phyloP scores from a whole-genome alignment of 768 basidiomycete genomes.

The Tricholoma flavovirens region DNA sequence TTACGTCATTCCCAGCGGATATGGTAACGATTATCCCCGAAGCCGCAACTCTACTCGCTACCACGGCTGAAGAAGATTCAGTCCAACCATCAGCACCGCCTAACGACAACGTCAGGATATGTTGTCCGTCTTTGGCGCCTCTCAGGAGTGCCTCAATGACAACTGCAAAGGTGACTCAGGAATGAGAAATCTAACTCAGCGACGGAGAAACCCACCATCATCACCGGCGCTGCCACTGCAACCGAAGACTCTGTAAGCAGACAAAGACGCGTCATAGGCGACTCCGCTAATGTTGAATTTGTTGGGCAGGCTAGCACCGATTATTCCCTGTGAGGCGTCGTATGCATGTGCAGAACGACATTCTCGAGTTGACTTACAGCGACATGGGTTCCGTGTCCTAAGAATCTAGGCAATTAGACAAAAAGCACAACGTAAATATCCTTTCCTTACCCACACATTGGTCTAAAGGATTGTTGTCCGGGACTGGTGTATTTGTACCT shows the following conservation, averaged over 20 bases:
- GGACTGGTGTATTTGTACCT: slow-evolving; percentile 43
- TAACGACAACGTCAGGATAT: slow-evolving; percentile 64
- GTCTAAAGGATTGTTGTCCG: slow-evolving; percentile 49
- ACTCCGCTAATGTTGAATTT: slow-evolving; percentile 65
- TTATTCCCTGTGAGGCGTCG: slow-evolving; percentile 38
- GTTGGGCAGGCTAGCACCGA: slow-evolving; percentile 57
- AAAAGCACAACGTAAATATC: not conserved
- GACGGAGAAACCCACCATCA: slow-evolving; percentile 35
- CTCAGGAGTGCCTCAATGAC: slow-evolving; percentile 43
- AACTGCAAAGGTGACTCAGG: not conserved
- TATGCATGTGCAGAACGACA: slow-evolving; percentile 16
- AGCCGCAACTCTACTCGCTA: slow-evolving; percentile 52
- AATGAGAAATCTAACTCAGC: not conserved
- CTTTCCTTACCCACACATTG: slow-evolving; percentile 35
- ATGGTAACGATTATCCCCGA: slow-evolving; percentile 58
- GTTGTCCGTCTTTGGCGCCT: slow-evolving; percentile 46
- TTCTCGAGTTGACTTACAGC: slow-evolving; percentile 27
- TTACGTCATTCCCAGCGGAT: slow-evolving; percentile 50
- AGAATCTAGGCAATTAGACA: not conserved
- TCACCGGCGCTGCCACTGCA: slow-evolving; percentile 47
- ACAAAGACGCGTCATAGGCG: slow-evolving; percentile 53
- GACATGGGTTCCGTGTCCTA: slow-evolving; percentile 52
- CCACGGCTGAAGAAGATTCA: slow-evolving; percentile 43
- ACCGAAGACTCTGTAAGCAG: slow-evolving; percentile 54
- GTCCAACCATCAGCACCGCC: slow-evolving; percentile 65